phyloP scores from a whole-genome alignment of 768 basidiomycete species.

The Phaeolepiota aurea region DNA sequence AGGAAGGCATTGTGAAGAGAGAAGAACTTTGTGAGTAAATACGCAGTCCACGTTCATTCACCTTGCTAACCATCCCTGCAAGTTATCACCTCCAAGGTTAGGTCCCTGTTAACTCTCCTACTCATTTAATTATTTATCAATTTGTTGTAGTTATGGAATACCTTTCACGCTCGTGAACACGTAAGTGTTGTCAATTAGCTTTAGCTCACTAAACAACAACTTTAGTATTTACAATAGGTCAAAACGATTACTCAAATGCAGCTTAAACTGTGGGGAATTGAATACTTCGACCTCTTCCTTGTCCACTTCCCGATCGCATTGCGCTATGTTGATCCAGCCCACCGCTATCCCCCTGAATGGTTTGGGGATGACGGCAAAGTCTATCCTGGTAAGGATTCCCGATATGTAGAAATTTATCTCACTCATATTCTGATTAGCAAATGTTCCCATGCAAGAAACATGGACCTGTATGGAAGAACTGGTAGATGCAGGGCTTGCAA shows the following conservation, averaged over 20 bases:
- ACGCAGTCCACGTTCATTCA: not conserved
- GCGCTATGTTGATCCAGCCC: slow-evolving; percentile 67
- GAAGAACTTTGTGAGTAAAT: slow-evolving; percentile 71
- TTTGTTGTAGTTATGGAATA: slow-evolving; percentile 68
- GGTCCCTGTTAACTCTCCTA: slow-evolving; percentile 4
- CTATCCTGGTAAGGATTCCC: slow-evolving; percentile 37
- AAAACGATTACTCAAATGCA: slow-evolving; percentile 51
- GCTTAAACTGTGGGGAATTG: slow-evolving; percentile 74
- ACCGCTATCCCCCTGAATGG: slow-evolving; percentile 83
- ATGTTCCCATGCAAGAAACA: slow-evolving; percentile 71
- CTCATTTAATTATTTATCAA: not conserved
- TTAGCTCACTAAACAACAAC: slow-evolving; percentile 4
- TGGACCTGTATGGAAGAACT: slow-evolving; percentile 80
- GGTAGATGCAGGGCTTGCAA: slow-evolving; percentile 58
- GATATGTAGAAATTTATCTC: not conserved
- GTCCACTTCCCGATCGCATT: slow-evolving; percentile 85
- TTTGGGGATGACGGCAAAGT: slow-evolving; percentile 65
- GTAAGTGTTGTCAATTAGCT: slow-evolving; percentile 34
- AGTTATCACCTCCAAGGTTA: slow-evolving; percentile 82
- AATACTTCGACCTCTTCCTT: slow-evolving; percentile 76
- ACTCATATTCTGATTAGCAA: slow-evolving; percentile 21
- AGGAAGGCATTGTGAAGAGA: slow-evolving; percentile 77
- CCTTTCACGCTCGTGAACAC: slow-evolving; percentile 74
- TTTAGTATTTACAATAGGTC: slow-evolving; percentile 27
- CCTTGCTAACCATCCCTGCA: not conserved